Conservation (phyloP, 2,329 filamentous ascomycete genomes). For the Amauroascus verrucosus region DNA sequence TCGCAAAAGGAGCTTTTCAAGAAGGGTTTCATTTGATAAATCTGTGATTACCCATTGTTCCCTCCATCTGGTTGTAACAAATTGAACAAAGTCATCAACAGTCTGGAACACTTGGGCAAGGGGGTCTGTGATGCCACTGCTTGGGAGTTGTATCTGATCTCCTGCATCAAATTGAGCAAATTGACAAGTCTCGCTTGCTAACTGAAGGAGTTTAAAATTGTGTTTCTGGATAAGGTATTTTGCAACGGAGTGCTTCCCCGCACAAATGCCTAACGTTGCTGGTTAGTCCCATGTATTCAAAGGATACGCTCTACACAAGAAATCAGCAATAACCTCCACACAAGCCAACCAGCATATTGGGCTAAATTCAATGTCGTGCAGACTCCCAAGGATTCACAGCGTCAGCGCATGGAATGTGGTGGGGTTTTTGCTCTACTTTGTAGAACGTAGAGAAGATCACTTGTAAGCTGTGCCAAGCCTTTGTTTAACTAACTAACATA, state of each 20-base stretch:
- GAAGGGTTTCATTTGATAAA: conserved; percentile 59
- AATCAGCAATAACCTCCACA: conserved; percentile 35
- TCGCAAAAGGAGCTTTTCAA: conserved; percentile 65
- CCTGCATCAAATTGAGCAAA: background rate
- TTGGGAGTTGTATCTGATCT: conserved; percentile 7
- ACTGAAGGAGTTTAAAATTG: conserved; percentile 63
- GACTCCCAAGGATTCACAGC: too few species aligned
- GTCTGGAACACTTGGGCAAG: conserved; percentile 44
- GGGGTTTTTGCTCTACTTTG: too few species aligned
- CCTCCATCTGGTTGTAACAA: conserved; percentile 75
- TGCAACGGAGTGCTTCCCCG: conserved; percentile 83
- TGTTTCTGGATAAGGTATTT: conserved; percentile 77
- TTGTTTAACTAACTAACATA: too few species aligned
- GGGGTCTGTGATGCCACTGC: background rate
- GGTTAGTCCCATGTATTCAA: too few species aligned
- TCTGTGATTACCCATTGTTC: conserved; percentile 78
- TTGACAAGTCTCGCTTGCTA: conserved; percentile 31
- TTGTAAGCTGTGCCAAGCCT: too few species aligned
- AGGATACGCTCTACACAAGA: too few species aligned
- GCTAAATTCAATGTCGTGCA: too few species aligned
- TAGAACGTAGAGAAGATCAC: too few species aligned
- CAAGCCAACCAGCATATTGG: conserved; percentile 42
- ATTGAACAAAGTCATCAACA: conserved; percentile 63
- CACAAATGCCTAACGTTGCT: conserved; percentile 62
- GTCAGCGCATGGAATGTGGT: too few species aligned